Evolutionary conservation across 208 protist genomes (phyloP), one percentile per base, ranked within the genome.

Genomic region (Wallacemonas collosoma): DNA sequence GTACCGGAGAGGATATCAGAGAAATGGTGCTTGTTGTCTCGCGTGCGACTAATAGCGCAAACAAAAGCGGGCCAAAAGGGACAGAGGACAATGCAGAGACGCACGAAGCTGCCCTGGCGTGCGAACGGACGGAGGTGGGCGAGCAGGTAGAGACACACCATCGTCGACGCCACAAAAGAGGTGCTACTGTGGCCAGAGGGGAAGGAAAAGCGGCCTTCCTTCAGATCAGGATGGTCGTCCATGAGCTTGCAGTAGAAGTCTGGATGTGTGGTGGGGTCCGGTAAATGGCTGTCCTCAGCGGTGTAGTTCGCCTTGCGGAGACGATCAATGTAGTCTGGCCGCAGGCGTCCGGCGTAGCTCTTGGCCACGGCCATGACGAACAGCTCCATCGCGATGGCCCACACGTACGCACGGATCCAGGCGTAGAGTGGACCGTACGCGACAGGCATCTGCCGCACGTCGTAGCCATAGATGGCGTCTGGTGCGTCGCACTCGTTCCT

Each of bases 121-220:
- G 87, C 79, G 12, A 80, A 86, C 36, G 90, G 88, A 3, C 88
- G 83, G 1, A 87, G 74, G 44, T 96, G 73, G 0, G 85, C 72
- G 17, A 97, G 73, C 8, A 87, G 73, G 47, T 96, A 94, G 63
- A 95, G 78, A 15, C 82, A 75, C 70, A 95, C 55, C 7, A 93
- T 45, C 9, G 76, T 80, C 64, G 79, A 90, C 36, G 92, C 78
- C 11, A 84, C 64, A 73, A 98, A 98, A 39, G 88, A 90, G 7
- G 86, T 82, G 45, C 85, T 89, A 67, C 89, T 95, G 80, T 98
- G 97, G 2, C 97, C 97, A 1, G 85, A 94, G 9, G 96, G 96
- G 62, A 98, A 98, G 8, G 91, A 96, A 0, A 96, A 75, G 9
- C 91, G 88, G 2, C 89, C 91, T n/a, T 94, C 87, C 47, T 79